These are phyloP conservation scores for Cladophialophora exuberans DNA, from an alignment of 2,329 filamentous ascomycete genomes.

Conservation along the genomic window DNA sequence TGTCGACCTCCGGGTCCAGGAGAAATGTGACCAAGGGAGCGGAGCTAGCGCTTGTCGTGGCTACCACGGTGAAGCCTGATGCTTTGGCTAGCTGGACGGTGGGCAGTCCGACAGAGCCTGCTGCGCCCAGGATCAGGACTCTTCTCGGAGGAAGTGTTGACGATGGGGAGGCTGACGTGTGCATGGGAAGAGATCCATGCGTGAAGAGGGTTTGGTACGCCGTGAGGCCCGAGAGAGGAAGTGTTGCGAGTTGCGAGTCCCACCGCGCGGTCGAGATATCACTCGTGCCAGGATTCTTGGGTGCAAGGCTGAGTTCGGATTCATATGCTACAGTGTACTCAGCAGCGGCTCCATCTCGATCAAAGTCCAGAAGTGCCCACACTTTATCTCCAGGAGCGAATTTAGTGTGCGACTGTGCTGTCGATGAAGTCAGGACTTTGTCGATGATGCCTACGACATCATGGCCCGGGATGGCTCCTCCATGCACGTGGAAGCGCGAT, in stretches of 20 bases:
- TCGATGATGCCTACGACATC: constrained; percentile 45
- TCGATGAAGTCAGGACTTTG: constrained; percentile 37
- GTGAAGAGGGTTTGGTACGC: constrained; percentile 48
- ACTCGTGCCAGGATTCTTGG: not conserved
- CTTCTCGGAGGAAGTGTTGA: constrained; percentile 31
- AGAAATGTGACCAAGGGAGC: constrained; percentile 35
- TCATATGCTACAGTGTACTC: constrained; percentile 45
- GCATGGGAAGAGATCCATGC: constrained; percentile 37
- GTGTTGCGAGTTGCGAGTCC: constrained; percentile 36
- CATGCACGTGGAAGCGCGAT: constrained; percentile 36
- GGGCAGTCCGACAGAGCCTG: constrained; percentile 42
- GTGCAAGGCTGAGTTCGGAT: constrained; percentile 37
- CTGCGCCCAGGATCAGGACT: constrained; percentile 44
- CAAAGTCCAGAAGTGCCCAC: constrained; percentile 43
- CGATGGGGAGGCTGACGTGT: constrained; percentile 7
- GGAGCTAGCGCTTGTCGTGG: constrained; percentile 30
- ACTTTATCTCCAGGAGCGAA: constrained; percentile 47
- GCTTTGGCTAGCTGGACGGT: constrained; percentile 41
- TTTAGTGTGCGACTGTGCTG: constrained; percentile 39
- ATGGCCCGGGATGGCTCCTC: constrained; percentile 45
- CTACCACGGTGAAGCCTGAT: constrained; percentile 36
- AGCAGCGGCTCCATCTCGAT: constrained; percentile 46
- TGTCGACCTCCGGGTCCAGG: constrained; percentile 36
- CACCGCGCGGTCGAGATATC: constrained; percentile 38
- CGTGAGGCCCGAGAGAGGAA: constrained; percentile 44